Base-by-base conservation (phyloP, 1,139 yeast genomes). In the Pneumocystis jirovecii region DNA sequence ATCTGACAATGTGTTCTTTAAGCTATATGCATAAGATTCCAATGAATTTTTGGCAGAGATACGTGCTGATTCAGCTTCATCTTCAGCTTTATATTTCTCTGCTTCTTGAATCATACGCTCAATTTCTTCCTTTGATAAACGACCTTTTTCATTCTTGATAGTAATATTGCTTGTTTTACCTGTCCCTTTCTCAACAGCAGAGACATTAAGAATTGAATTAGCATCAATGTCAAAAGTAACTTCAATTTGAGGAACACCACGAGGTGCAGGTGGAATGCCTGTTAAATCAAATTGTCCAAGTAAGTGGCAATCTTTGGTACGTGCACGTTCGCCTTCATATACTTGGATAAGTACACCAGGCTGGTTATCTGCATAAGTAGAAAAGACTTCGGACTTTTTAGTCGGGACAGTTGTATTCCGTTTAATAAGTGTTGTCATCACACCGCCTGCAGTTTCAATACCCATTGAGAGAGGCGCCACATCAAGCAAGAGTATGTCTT, bases 361-460 rank as follows among this genome's bases (percentile, higher is more conserved):
- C 82, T 88, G 96, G 82, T 90, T 89, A 77, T 89, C 96, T 73
- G 93, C 86, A 72, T 89, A 89, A 73, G 96, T 88, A 69, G 95
- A 87, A 87, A 88, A 88, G 74, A 84, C 83, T 81, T 88, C 95
- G 65, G 95, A 87, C 81, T 88, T 88, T 85, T 87, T 88, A 76
- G 96, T 89, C 77, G 96, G 96, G 71, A 88, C 87, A 71, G 96
- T 87, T 70, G 95, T 85, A 86, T 88, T 88, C 82, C 96, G 85
- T 76, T 91, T 88, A 76, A 88, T 88, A 78, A 88, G 86, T 80
- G 89, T 85, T 76, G 95, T 89, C 84, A 88, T 87, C 76, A 88
- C 91, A 81, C 96, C 96, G 79, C 96, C 96, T 81, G 91, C 90
- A 74, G 96, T 88, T 82, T 88, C 96, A 76, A 88, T 88, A 83